phyloP scores from a whole-genome alignment of 176 grass and related monocot species.

The Lolium perenne region DNA sequence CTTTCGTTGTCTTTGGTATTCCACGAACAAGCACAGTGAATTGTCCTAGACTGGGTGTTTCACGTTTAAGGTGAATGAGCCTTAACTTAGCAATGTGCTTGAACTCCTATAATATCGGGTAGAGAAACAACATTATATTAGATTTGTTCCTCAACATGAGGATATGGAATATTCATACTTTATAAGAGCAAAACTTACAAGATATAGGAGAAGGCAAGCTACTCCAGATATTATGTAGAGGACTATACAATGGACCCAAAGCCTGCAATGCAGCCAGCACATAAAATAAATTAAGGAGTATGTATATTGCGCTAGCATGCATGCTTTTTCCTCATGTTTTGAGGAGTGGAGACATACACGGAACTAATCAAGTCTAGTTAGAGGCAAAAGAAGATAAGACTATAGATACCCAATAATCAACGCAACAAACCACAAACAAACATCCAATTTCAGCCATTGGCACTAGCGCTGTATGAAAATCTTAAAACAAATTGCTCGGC shows the following conservation, averaged over 20 bases:
- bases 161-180: neutral
- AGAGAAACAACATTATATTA: neutral
- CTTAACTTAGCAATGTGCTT: constrained; percentile 71
- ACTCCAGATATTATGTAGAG: constrained; percentile 77
- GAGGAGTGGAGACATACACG: no score
- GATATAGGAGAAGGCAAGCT: constrained; percentile 86
- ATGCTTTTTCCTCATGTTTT: no score
- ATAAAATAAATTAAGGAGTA: no score
- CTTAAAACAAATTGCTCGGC: neutral
- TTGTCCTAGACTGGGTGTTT: constrained; percentile 59
- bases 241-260: constrained; percentile 89
- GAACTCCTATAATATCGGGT: constrained; percentile 61
- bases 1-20: constrained; percentile 67
- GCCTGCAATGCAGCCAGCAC: constrained; percentile 53
- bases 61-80: constrained; percentile 62
- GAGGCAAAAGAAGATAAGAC: no score
- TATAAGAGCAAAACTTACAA: constrained; percentile 58
- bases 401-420: no score
- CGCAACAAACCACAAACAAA: no score
- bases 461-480: neutral
- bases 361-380: no score
- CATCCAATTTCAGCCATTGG: no score
- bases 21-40: constrained; percentile 88
- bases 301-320: no score
- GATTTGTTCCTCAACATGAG: neutral